Evolutionary conservation across 148 eudicot genomes (phyloP).

Genomic region (Vaccinium corymbosum): DNA sequence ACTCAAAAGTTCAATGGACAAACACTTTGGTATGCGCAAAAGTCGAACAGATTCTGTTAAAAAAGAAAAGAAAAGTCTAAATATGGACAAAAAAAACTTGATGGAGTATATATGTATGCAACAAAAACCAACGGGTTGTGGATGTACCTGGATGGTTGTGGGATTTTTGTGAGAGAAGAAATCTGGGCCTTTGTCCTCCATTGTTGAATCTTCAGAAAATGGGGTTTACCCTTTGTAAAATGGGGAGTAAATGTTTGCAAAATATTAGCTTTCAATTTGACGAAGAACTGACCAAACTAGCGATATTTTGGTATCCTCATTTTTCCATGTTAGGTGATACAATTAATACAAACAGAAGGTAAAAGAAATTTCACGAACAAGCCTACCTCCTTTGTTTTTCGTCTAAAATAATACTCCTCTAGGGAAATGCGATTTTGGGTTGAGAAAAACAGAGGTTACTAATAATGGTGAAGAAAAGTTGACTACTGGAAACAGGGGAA

Average conservation of each 20-base stretch:
- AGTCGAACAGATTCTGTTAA: no score
- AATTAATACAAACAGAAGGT: no score
- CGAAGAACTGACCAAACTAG: background rate
- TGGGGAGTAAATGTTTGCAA: background rate
- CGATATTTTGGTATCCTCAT: background rate
- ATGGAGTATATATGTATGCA: background rate
- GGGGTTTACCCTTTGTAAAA: background rate
- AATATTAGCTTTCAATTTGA: background rate
- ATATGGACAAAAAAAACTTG: background rate
- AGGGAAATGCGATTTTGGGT: background rate
- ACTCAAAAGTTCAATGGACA: no score
- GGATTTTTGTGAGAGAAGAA: constrained; percentile 60
- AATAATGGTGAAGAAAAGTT: constrained; percentile 14
- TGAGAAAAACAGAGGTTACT: background rate
- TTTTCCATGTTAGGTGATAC: background rate
- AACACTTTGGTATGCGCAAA: no score
- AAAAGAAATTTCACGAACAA: background rate
- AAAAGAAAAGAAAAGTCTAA: background rate
- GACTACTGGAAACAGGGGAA: background rate
- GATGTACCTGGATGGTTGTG: constrained; percentile 60
- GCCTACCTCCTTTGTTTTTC: background rate
- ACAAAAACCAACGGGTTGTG: background rate
- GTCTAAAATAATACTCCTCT: background rate
- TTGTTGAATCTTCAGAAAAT: constrained; percentile 10
- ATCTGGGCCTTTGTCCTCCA: constrained; percentile 53